Evolutionary conservation across 805 yeast genomes (phyloP), one percentile per base, ranked within the genome.

Genomic region (Starmerella apicola): DNA sequence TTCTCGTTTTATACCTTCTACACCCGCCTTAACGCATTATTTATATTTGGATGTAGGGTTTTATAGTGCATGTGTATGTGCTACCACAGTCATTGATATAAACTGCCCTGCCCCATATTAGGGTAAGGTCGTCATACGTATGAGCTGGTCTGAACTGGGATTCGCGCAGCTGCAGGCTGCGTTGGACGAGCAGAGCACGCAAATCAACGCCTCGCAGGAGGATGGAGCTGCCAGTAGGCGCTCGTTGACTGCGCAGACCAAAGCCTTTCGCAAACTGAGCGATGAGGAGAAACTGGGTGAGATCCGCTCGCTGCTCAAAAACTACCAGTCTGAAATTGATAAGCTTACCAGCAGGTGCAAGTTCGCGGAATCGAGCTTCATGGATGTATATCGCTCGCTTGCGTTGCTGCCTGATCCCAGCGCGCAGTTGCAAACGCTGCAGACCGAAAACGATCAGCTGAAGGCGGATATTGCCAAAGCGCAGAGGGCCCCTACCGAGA

Each of bases 331-430:
- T 41, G 96, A 85, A 55, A 81, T 88, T 52, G 98, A 88, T 57
- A 64, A 67, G 31, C 64, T 88, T 48, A 82, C 95, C 1, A 73
- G 74, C 49, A 74, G 91, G 46, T 76, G 82, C 39, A 83, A 86
- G 54, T 65, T 59, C 33, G 74, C 81, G 1, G 97, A 91, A 53
- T 65, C 69, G 28, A 68, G 76, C 23, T 79, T 91, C 53, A 72
- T 85, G 56, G 74, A 76, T 16, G 66, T 82, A 18, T 88, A 88
- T 62, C 66, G 82, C 41, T 66, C 74, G 13, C 62, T 88, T 4
- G 82, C 85, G 4, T 95, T 86, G 57, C 86, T 93, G 0, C 96
- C 96, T 0, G 96, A 88, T 61, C 97, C 97, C 1, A 73, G 70
- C 45, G 93, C 94, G 4, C 59, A 86, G 31, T 62, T 88, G 42